Percentiles rank a stretch among this genome's conserved stretches.
phyloP scores from a whole-genome alignment of 805 yeast species.

The Myxozyma geophila region DNA sequence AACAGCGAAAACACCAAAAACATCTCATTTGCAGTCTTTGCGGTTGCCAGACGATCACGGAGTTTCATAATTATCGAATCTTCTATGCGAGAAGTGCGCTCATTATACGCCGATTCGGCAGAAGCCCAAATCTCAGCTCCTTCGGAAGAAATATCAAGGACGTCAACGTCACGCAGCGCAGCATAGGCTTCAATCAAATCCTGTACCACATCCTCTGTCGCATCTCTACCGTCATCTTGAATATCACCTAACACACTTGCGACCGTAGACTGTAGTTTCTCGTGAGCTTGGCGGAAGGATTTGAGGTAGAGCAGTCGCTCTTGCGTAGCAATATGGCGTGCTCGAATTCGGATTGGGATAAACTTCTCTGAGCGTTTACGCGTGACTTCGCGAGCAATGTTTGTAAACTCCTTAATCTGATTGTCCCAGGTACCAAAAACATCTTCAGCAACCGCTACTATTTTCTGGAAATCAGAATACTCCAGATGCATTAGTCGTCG shows the following conservation, averaged over 20 bases:
- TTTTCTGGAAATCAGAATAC: constrained; percentile 48
- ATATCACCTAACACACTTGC: constrained; percentile 36
- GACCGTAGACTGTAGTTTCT: constrained; percentile 52
- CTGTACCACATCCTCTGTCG: constrained; percentile 37
- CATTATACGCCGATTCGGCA: constrained; percentile 51
- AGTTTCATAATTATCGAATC: constrained; percentile 51
- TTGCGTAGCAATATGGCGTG: constrained; percentile 49
- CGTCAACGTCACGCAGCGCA: constrained; percentile 47
- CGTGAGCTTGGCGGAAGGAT: constrained; percentile 58
- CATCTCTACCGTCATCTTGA: constrained; percentile 7
- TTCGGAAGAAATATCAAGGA: constrained; percentile 48
- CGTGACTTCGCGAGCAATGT: constrained; percentile 71
- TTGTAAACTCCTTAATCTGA: constrained; percentile 64
- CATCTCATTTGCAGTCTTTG: constrained; percentile 55
- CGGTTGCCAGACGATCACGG: constrained; percentile 47
- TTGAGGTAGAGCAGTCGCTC: constrained; percentile 52
- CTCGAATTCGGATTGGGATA: constrained; percentile 63
- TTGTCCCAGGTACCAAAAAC: constrained; percentile 61
- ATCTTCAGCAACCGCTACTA: constrained; percentile 43
- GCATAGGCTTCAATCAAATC: constrained; percentile 52
- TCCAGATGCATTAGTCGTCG: constrained; percentile 53
- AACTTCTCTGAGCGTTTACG: constrained; percentile 75
- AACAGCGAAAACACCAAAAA: constrained; percentile 57
- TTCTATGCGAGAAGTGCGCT: constrained; percentile 54
- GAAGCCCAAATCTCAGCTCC: constrained; percentile 51